A percentile compares a stretch with the other conserved stretches of the same genome.
Evolutionary conservation across 176 grass and related monocot genomes (phyloP).

Genomic region (Lolium multiflorum): DNA sequence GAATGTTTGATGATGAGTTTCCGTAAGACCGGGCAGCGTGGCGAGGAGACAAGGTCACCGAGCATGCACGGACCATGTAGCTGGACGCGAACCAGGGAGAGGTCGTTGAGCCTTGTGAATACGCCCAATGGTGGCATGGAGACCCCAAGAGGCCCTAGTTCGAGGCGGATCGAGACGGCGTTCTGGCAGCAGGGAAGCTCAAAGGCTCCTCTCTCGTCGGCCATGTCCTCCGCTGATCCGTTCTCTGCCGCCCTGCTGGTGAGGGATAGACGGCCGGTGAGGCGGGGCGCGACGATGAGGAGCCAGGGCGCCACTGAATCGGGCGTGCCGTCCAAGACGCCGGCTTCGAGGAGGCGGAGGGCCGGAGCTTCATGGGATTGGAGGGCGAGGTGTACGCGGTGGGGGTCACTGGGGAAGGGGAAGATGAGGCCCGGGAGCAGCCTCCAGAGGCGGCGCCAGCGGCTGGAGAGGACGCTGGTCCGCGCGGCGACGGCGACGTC

Average conservation of each 20-base stretch:
- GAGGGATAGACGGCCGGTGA: background rate
- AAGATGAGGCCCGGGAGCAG: background rate
- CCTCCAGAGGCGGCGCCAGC: background rate
- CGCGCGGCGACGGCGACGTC: background rate
- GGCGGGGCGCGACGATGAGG: background rate
- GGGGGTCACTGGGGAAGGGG: background rate
- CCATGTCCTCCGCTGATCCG: background rate
- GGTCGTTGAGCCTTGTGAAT: conserved; percentile 14
- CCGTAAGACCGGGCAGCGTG: background rate
- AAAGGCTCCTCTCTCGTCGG: background rate
- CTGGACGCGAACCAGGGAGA: background rate
- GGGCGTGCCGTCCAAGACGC: background rate
- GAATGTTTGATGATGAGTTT: background rate
- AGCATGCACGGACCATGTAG: background rate
- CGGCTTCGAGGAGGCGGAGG: background rate
- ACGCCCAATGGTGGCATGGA: background rate
- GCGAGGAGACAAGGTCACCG: background rate
- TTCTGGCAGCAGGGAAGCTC: conserved; percentile 35
- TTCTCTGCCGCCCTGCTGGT: background rate
- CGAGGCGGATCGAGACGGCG: background rate
- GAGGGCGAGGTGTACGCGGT: background rate
- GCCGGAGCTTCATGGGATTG: background rate
- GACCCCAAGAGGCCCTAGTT: background rate
- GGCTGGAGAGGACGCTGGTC: conserved; percentile 25
- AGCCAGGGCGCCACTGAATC: background rate